Conservation (phyloP, 2,329 filamentous ascomycete species). For the Immersiporthe knoxdaviesiana region DNA sequence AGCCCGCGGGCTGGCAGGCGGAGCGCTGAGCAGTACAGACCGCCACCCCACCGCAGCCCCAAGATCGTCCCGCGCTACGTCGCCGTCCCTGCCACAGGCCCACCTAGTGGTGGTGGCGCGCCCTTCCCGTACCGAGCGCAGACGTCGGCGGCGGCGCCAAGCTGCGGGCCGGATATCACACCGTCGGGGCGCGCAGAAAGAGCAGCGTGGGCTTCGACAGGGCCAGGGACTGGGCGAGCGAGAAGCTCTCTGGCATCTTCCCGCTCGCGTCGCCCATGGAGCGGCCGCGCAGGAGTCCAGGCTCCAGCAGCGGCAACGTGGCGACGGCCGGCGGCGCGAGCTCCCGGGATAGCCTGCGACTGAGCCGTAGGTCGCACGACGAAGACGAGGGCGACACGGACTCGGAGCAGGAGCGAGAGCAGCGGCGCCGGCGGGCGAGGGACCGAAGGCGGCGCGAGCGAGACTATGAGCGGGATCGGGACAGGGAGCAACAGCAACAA, state of each 20-base stretch:
- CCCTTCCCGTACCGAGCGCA: slow-evolving; percentile 11
- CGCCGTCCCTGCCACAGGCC: slow-evolving; percentile 33
- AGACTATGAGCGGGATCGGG: slow-evolving; percentile 32
- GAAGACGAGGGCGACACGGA: slow-evolving; percentile 39
- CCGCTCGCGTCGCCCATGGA: slow-evolving; percentile 43
- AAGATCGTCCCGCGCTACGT: slow-evolving; percentile 30
- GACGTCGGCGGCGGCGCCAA: slow-evolving; percentile 25
- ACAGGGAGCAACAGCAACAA: slow-evolving; percentile 31
- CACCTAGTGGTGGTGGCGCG: background rate
- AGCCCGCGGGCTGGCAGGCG: slow-evolving; percentile 33
- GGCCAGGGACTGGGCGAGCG: slow-evolving; percentile 31
- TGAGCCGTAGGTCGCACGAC: slow-evolving; percentile 49
- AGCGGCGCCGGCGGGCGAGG: slow-evolving; percentile 34
- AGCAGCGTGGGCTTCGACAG: slow-evolving; percentile 20
- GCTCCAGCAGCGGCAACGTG: slow-evolving; percentile 34
- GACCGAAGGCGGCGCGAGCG: slow-evolving; percentile 41
- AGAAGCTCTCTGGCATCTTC: slow-evolving; percentile 50
- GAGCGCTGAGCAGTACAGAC: slow-evolving; percentile 20
- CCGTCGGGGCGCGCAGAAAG: slow-evolving; percentile 13
- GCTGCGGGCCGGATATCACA: slow-evolving; percentile 32
- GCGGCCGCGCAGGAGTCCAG: slow-evolving; percentile 42
- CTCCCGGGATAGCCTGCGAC: slow-evolving; percentile 45
- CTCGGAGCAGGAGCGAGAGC: slow-evolving; percentile 30
- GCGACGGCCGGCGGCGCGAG: slow-evolving; percentile 31
- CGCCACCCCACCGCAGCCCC: slow-evolving; percentile 20